Conservation (phyloP, 2,329 filamentous ascomycete species). For the Sporothrix schenckii region DNA sequence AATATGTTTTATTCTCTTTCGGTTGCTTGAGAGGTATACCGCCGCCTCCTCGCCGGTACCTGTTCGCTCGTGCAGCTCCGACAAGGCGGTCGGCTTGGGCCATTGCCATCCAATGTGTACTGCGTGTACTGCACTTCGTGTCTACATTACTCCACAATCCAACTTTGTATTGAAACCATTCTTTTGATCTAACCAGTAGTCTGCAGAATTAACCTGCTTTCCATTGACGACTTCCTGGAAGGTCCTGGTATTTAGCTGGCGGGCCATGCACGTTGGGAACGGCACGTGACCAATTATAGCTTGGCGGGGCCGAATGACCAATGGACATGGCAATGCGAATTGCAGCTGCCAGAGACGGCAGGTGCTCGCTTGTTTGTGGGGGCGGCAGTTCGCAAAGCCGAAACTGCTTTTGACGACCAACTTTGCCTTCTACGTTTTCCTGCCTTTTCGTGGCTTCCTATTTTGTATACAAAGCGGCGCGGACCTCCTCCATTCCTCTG, state of each 20-base stretch:
- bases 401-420: background rate
- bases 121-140: background rate
- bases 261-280: too few relatives aligned
- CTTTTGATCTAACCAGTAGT: background rate
- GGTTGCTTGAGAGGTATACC: background rate
- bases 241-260: too few relatives aligned
- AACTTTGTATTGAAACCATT: background rate
- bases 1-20: background rate
- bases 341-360: conserved; percentile 19
- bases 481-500: background rate
- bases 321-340: background rate
- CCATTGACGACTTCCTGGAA: too few relatives aligned
- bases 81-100: background rate
- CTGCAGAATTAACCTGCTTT: background rate
- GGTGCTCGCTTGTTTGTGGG: conserved; percentile 9
- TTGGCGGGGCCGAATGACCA: background rate
- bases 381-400: background rate
- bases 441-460: background rate
- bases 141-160: background rate
- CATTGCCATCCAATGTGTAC: background rate
- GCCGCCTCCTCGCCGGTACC: background rate
- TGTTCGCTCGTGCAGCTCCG: background rate
- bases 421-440: background rate
- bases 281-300: background rate
- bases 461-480: background rate